These are phyloP conservation scores for Xerocomellus dryophilus DNA, from an alignment of 768 basidiomycete genomes.

Conservation along the genomic window DNA sequence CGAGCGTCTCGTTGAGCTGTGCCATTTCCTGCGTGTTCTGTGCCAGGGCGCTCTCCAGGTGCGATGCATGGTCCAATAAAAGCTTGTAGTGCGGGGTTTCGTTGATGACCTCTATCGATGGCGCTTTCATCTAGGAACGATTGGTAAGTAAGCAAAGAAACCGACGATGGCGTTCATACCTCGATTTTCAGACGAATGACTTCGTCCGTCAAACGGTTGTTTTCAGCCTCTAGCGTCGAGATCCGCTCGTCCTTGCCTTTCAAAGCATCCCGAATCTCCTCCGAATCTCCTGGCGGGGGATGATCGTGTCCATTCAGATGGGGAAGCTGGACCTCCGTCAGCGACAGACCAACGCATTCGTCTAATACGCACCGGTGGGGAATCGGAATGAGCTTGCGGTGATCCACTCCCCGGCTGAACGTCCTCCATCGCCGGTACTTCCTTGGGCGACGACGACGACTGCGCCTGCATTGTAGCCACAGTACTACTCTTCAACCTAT, in stretches of 20 bases:
- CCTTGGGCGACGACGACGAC: constrained; percentile 32
- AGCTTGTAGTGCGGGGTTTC: constrained; percentile 54
- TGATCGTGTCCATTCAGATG: constrained; percentile 41
- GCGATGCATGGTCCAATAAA: constrained; percentile 52
- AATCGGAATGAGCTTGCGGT: constrained; percentile 48
- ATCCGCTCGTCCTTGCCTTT: constrained; percentile 42
- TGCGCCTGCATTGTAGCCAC: constrained; percentile 47
- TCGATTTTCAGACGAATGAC: constrained; percentile 44
- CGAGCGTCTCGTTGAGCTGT: constrained; percentile 45
- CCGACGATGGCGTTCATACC: constrained; percentile 30
- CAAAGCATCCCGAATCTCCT: constrained; percentile 34
- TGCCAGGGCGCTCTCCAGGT: constrained; percentile 40
- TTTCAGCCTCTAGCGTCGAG: constrained; percentile 45
- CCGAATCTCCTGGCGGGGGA: constrained; percentile 39
- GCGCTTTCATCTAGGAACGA: constrained; percentile 36
- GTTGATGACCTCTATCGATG: constrained; percentile 43
- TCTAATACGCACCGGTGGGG: constrained; percentile 69
- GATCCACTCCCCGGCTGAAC: constrained; percentile 41
- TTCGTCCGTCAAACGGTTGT: constrained; percentile 43
- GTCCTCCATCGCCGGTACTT: constrained; percentile 30
- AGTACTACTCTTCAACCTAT: constrained; percentile 55
- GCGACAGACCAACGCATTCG: constrained; percentile 19
- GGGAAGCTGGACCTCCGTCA: constrained; percentile 44
- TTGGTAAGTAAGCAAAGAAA: not conserved
- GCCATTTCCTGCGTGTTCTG: constrained; percentile 40